Conservation (phyloP, 1,284 basidiomycete species). For the Naganishia albida region DNA sequence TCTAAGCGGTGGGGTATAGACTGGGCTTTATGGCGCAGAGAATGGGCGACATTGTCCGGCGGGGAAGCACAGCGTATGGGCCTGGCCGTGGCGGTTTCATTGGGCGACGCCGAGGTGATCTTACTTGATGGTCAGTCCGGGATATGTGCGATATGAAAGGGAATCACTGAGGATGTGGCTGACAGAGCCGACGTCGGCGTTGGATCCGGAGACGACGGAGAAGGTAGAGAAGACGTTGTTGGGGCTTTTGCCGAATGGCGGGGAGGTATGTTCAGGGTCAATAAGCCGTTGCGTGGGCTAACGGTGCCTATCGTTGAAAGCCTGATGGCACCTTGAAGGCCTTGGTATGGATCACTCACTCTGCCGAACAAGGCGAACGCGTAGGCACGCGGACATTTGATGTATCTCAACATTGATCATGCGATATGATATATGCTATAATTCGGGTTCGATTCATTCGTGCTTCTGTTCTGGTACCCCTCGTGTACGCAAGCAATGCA, state of each 20-base stretch:
- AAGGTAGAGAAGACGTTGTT: conserved; percentile 67
- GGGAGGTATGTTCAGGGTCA: conserved; percentile 3
- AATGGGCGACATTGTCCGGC: conserved; percentile 75
- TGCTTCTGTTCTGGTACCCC: background rate
- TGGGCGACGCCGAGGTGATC: conserved; percentile 74
- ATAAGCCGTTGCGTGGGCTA: background rate
- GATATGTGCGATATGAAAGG: background rate
- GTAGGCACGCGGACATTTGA: conserved; percentile 63
- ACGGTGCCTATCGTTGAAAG: background rate
- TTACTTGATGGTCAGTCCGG: conserved; percentile 71
- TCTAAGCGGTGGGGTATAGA: conserved; percentile 69
- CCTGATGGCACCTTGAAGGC: conserved; percentile 59
- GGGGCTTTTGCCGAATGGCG: conserved; percentile 55
- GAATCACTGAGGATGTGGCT: background rate
- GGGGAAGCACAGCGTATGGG: conserved; percentile 81
- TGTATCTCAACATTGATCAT: conserved; percentile 8
- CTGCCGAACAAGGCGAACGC: conserved; percentile 71
- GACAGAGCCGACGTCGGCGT: conserved; percentile 79
- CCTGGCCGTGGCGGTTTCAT: conserved; percentile 69
- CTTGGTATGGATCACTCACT: conserved; percentile 83
- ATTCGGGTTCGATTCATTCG: background rate
- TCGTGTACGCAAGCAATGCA: background rate
- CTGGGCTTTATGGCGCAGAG: conserved; percentile 68
- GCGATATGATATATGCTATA: background rate
- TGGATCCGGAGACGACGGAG: conserved; percentile 68